Evolutionary conservation across 768 basidiomycete genomes (phyloP), one percentile per base, ranked within the genome.

Genomic region (Leccinum broughii): DNA sequence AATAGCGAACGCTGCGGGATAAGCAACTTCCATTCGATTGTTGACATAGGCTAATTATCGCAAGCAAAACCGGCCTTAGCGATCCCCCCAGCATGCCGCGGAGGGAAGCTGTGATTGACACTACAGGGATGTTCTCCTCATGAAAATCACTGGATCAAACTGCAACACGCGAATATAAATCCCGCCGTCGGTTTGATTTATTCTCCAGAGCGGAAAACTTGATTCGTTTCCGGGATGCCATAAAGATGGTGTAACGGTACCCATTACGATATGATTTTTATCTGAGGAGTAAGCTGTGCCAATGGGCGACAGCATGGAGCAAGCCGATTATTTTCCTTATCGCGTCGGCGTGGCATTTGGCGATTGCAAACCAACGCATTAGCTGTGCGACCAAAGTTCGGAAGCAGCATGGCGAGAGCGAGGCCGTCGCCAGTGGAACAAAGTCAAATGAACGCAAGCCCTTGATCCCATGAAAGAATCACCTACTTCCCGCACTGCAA

Each of bases 201-300:
- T 26, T 58, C 56, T 14, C n/a, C 28, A 58, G 37, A 26, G 41
- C 32, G 28, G 57, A 35, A 20, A 14, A 32, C 50, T 30, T 8
- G 61, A 50, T 60, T 68, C 56, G 56, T 59, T 51, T 60, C 44
- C 24, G 28, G 37, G 50, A 48, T 53, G 57, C 32, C 52, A 8
- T 22, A 32, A 44, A 10, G 6, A 35, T 30, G n/a, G 44, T 15
- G 30, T 58, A 22, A 14, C 9, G 10, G 3, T 46, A 50, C 37
- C 34, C 34, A 48, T 28, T 59, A 0, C 34, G 60, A 24, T 44
- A 51, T 30, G 17, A 56, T 44, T 11, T 53, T n/a, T 39, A 49
- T 52, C 51, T 57, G 60, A 35, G 64, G 26, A 22, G 51, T 26
- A 59, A 55, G 59, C 61, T 58, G 37, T 32, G 51, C 68, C 68